A percentile compares a stretch with the other conserved stretches of the same genome.
These are phyloP conservation scores for Coemansia sp. DNA, from an alignment of 192 early-diverging fungal species.

Conservation along the genomic window DNA sequence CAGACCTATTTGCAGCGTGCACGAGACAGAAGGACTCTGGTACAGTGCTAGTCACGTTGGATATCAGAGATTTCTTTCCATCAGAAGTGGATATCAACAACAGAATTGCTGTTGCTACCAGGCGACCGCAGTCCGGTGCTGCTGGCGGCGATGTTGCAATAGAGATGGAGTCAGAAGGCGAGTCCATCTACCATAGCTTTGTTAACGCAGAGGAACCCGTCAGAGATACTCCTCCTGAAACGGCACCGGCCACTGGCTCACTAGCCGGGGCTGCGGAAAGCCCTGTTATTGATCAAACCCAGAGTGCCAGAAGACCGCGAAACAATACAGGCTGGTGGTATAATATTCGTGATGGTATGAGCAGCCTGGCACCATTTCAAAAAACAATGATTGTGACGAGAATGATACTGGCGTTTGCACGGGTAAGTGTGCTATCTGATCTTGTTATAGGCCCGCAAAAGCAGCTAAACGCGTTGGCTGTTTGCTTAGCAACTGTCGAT, in stretches of 20 bases:
- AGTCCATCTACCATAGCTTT: neutral
- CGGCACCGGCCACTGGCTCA: neutral
- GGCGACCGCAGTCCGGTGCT: neutral
- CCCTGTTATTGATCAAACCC: neutral
- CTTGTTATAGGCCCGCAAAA: neutral
- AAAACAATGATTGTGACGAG: neutral
- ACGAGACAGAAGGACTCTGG: neutral
- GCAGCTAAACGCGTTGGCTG: neutral
- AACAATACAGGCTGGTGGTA: constrained; percentile 3
- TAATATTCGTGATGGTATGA: neutral
- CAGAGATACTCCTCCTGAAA: neutral
- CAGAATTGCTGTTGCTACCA: neutral
- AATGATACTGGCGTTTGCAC: neutral
- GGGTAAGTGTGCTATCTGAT: constrained; percentile 1
- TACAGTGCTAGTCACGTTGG: neutral
- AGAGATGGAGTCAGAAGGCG: neutral
- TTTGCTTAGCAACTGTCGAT: neutral
- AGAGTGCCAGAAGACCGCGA: neutral
- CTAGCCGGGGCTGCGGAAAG: neutral
- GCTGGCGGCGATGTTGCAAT: neutral
- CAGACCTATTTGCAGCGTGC: neutral
- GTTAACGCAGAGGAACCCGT: neutral
- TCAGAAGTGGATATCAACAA: neutral
- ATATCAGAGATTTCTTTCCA: neutral
- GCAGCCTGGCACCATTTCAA: constrained; percentile 3